phyloP scores from a whole-genome alignment of 1,139 yeast genomes.

The Saccharomyces hybrid region DNA sequence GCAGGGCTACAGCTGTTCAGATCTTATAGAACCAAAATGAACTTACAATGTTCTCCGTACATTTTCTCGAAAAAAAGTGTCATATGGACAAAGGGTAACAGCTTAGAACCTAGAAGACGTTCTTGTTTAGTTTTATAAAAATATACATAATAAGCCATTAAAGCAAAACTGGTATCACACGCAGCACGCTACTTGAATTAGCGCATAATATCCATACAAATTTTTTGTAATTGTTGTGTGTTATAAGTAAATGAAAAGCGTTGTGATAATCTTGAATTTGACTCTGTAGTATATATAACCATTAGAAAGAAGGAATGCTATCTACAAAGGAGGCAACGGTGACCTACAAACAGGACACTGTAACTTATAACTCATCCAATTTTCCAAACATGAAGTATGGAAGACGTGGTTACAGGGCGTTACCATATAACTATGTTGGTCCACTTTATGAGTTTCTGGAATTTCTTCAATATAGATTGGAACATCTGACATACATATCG shows the following conservation, averaged over 20 bases:
- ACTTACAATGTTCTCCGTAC: no score
- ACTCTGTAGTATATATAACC: background rate
- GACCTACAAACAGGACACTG: constrained; percentile 93
- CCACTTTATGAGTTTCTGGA: constrained; percentile 26
- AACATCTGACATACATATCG: constrained; percentile 80
- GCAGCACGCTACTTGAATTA: background rate
- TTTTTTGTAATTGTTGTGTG: background rate
- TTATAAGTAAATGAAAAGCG: background rate
- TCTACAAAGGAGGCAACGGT: constrained; percentile 65
- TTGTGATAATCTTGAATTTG: background rate
- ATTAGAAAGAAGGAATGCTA: background rate
- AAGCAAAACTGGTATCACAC: no score
- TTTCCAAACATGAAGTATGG: constrained; percentile 79
- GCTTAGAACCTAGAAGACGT: no score
- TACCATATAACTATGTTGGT: constrained; percentile 55
- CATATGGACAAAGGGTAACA: background rate
- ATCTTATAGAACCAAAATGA: no score
- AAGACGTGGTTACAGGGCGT: constrained; percentile 90
- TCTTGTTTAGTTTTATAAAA: background rate
- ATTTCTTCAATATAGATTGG: constrained; percentile 34
- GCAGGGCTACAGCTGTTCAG: no score
- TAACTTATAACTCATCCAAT: constrained; percentile 87
- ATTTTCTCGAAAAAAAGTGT: background rate
- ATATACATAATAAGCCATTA: no score
- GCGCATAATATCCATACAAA: background rate